Conservation (phyloP, 306 rosid genomes). For the Cyclanthera cordifolia region DNA sequence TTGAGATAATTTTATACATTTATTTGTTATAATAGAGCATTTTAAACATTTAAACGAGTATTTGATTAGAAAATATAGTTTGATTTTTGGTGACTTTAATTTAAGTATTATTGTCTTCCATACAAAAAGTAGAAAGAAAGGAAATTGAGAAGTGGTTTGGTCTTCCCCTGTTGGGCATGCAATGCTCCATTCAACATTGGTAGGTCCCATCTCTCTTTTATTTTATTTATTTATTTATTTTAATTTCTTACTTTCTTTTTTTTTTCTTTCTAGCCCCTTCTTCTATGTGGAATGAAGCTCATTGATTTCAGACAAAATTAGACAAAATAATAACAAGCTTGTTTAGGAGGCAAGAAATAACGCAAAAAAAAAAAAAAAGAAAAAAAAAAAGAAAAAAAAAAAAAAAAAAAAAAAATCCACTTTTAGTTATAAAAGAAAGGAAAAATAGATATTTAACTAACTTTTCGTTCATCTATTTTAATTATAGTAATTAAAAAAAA, state of each 20-base stretch:
- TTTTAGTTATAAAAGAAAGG: neutral
- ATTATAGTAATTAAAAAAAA: no score
- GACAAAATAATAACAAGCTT: neutral
- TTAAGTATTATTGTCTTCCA: neutral
- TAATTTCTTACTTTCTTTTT: no score
- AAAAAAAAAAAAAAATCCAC: neutral
- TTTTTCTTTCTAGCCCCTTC: neutral
- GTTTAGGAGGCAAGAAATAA: no score
- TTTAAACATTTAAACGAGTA: no score
- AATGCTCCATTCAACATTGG: slow-evolving; percentile 1
- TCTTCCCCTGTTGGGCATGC: neutral
- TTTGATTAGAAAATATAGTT: no score
- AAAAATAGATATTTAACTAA: no score
- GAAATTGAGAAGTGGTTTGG: neutral
- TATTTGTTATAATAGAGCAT: no score
- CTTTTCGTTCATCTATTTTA: no score
- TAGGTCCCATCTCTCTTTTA: neutral
- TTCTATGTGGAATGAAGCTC: neutral
- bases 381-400: neutral
- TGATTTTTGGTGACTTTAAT: no score
- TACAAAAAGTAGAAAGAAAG: neutral
- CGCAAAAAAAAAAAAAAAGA: no score
- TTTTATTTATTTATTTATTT: no score
- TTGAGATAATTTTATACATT: no score
- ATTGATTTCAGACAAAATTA: neutral